These are phyloP conservation scores for Cyberlindnera mycetangii DNA, from an alignment of 805 yeast genomes.

Conservation along the genomic window DNA sequence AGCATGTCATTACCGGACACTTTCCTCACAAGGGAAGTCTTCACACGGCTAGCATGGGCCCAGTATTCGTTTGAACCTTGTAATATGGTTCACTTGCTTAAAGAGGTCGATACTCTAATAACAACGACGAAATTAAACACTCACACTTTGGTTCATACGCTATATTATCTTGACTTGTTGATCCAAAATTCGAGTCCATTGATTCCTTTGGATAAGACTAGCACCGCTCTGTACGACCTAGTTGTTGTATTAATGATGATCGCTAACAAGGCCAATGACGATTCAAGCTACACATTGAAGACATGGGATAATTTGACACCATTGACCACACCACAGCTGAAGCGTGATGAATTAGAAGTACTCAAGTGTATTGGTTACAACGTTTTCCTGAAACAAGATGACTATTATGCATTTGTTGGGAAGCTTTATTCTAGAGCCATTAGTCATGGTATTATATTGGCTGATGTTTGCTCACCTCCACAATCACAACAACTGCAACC, in stretches of 20 bases:
- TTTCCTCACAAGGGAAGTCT: slow-evolving; percentile 9
- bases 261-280: slow-evolving; percentile 47
- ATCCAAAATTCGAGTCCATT: slow-evolving; percentile 8
- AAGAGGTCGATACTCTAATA: slow-evolving; percentile 16
- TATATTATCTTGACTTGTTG: slow-evolving; percentile 21
- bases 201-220: slow-evolving; percentile 3
- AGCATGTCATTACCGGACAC: slow-evolving; percentile 1
- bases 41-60: slow-evolving; percentile 20
- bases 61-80: slow-evolving; percentile 7
- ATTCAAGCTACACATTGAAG: slow-evolving; percentile 47
- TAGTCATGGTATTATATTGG: slow-evolving; percentile 7
- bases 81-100: background rate
- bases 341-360: slow-evolving; percentile 19
- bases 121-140: slow-evolving; percentile 21
- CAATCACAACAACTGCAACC: slow-evolving; percentile 5
- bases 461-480: slow-evolving; percentile 4
- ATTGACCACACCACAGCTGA: slow-evolving; percentile 14
- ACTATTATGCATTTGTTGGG: slow-evolving; percentile 13
- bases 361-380: slow-evolving; percentile 25
- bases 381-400: slow-evolving; percentile 19
- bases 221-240: slow-evolving; percentile 16
- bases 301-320: slow-evolving; percentile 41
- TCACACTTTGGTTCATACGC: slow-evolving; percentile 17
- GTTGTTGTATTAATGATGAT: slow-evolving; percentile 33
- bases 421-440: slow-evolving; percentile 8